Percentiles rank a stretch among this genome's conserved stretches.
Evolutionary conservation across 2,329 filamentous ascomycete species (phyloP).

Genomic region (Colletotrichum graminicola): DNA sequence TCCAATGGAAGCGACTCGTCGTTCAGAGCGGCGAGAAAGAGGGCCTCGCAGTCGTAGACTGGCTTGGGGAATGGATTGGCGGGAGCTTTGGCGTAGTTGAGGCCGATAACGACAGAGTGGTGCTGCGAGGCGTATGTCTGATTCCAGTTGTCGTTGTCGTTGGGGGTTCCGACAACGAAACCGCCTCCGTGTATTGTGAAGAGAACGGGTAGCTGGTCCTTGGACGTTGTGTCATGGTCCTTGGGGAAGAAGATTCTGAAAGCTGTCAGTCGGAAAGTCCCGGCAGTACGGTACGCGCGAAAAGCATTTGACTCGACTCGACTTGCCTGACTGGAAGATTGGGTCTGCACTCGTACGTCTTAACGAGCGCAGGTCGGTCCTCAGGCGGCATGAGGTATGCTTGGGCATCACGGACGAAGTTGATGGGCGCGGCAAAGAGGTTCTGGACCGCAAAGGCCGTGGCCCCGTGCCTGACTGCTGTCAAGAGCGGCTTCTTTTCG

Average conservation of each 20-base stretch:
- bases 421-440: conserved; percentile 27
- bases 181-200: conserved; percentile 66
- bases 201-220: conserved; percentile 54
- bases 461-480: conserved; percentile 35
- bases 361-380: conserved; percentile 35
- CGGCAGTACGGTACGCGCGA: background rate
- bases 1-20: conserved; percentile 62
- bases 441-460: conserved; percentile 35
- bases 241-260: conserved; percentile 56
- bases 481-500: conserved; percentile 15
- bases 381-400: conserved; percentile 28
- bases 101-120: conserved; percentile 58
- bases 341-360: conserved; percentile 39
- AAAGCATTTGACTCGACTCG: background rate
- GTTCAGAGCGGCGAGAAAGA: conserved; percentile 56
- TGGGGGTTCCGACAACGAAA: conserved; percentile 58
- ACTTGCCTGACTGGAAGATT: conserved; percentile 38
- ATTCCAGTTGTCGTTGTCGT: conserved; percentile 62
- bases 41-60: conserved; percentile 59
- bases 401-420: conserved; percentile 31
- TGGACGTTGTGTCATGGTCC: conserved; percentile 48
- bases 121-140: conserved; percentile 54
- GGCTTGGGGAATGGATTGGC: conserved; percentile 57
- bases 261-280: conserved; percentile 1
- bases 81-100: conserved; percentile 64